Conservation (phyloP, 2,329 filamentous ascomycete species). For the Penicillium digitatum region DNA sequence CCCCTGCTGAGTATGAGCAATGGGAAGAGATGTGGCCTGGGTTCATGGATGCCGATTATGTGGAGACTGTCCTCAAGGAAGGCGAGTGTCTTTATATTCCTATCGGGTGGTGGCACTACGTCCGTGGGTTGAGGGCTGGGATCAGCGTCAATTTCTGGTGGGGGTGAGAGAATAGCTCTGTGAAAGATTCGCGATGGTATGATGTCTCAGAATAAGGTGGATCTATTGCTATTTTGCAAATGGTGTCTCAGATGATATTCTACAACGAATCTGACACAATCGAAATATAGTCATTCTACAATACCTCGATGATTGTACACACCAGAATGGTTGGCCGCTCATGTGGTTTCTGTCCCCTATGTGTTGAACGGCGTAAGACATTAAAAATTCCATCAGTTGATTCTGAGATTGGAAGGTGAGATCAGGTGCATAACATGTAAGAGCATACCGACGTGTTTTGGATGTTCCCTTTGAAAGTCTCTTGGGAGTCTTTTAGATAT, state of each 20-base stretch:
- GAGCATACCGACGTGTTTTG: neutral
- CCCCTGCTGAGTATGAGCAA: constrained; percentile 40
- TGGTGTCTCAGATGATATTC: neutral
- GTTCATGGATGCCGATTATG: constrained; percentile 60
- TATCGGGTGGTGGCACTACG: constrained; percentile 97
- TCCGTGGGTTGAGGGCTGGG: constrained; percentile 76
- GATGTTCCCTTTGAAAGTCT: neutral
- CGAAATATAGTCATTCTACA: neutral
- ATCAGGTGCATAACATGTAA: neutral
- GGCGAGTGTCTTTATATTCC: constrained; percentile 89
- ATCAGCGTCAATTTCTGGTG: constrained; percentile 99
- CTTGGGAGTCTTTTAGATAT: neutral
- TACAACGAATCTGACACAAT: neutral
- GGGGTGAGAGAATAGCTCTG: constrained; percentile 48
- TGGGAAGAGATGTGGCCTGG: constrained; percentile 49
- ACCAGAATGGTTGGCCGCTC: neutral
- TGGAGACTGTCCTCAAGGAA: constrained; percentile 71
- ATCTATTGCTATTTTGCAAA: neutral
- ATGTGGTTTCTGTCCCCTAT: neutral
- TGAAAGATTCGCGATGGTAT: neutral
- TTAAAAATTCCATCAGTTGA: neutral
- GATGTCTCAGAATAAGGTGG: neutral
- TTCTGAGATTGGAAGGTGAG: neutral
- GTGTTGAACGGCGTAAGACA: neutral
- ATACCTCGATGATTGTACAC: neutral